These are phyloP conservation scores for Lenzites betulinus DNA, from an alignment of 768 basidiomycete species.

Conservation along the genomic window DNA sequence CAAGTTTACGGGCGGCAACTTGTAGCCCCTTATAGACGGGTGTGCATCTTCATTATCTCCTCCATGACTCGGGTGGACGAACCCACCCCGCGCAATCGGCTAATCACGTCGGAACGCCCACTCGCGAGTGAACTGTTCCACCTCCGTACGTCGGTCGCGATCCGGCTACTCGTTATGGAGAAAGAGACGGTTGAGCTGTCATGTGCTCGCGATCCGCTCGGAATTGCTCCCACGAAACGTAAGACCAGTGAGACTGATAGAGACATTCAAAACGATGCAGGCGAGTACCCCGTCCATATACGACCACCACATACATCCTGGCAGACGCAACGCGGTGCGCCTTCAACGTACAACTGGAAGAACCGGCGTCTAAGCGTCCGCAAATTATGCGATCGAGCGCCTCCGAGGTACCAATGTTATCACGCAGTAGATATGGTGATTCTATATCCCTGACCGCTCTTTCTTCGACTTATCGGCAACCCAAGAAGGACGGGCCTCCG, in stretches of 20 bases:
- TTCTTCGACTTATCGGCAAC: neutral
- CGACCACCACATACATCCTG: neutral
- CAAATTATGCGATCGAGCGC: neutral
- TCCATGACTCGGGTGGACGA: too few relatives aligned
- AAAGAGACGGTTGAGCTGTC: neutral
- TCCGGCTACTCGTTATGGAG: too few relatives aligned
- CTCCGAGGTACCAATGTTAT: neutral
- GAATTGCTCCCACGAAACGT: neutral
- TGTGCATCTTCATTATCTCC: too few relatives aligned
- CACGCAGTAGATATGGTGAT: conserved; percentile 2
- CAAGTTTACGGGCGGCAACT: too few relatives aligned
- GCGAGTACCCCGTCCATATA: neutral
- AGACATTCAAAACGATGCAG: neutral
- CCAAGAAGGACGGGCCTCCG: conserved; percentile 8
- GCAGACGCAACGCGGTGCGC: neutral
- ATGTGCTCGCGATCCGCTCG: neutral
- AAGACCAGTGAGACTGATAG: neutral
- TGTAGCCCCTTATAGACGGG: too few relatives aligned
- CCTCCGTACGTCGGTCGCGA: too few relatives aligned
- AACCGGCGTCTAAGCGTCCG: too few relatives aligned
- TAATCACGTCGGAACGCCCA: too few relatives aligned
- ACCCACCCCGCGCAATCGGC: too few relatives aligned
- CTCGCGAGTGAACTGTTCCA: too few relatives aligned
- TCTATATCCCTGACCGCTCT: neutral
- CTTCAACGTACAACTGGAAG: too few relatives aligned